A percentile compares a stretch with the other conserved stretches of the same genome.
These are phyloP conservation scores for Setaria italica DNA, from an alignment of 202 grass and related monocot species.

Conservation along the genomic window DNA sequence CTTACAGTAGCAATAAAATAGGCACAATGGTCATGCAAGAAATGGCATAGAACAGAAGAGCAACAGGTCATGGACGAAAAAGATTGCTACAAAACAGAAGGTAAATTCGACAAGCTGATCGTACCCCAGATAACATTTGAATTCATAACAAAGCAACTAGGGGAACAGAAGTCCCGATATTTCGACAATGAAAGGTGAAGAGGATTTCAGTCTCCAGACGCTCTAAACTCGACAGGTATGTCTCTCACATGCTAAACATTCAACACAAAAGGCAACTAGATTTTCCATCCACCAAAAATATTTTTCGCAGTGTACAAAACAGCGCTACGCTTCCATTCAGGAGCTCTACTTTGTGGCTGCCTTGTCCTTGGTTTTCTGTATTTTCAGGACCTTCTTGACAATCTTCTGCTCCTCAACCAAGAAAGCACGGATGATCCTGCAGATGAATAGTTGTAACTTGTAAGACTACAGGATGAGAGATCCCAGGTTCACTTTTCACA, in stretches of 20 bases:
- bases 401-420: conserved; percentile 89
- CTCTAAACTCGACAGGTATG: conserved; percentile 42
- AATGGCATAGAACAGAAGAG: not conserved
- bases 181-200: conserved; percentile 37
- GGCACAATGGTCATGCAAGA: not conserved
- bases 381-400: conserved; percentile 86
- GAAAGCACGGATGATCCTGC: conserved; percentile 83
- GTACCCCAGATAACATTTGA: conserved; percentile 18
- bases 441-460: conserved; percentile 23
- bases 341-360: conserved; percentile 59
- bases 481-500: not conserved
- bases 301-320: conserved; percentile 51
- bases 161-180: conserved; percentile 37
- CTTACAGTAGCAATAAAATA: not conserved
- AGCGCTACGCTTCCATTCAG: conserved; percentile 26
- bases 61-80: not conserved
- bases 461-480: not conserved
- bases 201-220: conserved; percentile 3
- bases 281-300: conserved; percentile 45
- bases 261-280: conserved; percentile 30
- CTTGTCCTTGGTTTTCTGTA: conserved; percentile 92
- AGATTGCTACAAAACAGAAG: not conserved
- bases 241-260: conserved; percentile 57
- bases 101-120: conserved; percentile 24
- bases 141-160: conserved; percentile 38